These are phyloP conservation scores for Medicago arabica DNA, from an alignment of 306 rosid species.

Conservation along the genomic window DNA sequence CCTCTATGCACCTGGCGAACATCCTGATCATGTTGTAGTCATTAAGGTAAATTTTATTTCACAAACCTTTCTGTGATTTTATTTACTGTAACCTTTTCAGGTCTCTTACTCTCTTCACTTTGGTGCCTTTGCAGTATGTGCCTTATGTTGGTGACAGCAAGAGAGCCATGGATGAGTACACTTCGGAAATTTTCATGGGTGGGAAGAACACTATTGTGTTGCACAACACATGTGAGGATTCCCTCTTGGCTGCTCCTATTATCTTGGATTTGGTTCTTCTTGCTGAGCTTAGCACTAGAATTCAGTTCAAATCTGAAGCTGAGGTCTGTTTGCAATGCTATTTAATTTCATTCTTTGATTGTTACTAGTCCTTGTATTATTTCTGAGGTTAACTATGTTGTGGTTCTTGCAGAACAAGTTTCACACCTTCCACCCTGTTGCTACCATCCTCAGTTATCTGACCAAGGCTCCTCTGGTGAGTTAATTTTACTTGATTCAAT, in stretches of 20 bases:
- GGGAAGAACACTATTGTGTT: constrained; percentile 88
- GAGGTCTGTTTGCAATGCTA: constrained; percentile 60
- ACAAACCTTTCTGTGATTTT: neutral
- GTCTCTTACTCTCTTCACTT: constrained; percentile 14
- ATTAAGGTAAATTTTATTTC: constrained; percentile 68
- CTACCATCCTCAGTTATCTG: constrained; percentile 92
- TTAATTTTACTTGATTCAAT: constrained; percentile 33
- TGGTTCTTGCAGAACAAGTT: constrained; percentile 74
- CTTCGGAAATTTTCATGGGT: constrained; percentile 99
- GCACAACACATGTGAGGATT: constrained; percentile 99
- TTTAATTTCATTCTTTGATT: constrained; percentile 6
- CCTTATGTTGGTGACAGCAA: constrained; percentile 98
- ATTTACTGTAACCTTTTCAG: neutral
- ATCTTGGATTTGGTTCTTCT: constrained; percentile 96
- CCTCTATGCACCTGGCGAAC: constrained; percentile 92
- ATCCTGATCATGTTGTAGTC: constrained; percentile 98
- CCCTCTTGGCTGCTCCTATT: constrained; percentile 97
- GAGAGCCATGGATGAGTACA: constrained; percentile 99
- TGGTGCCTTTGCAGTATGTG: constrained; percentile 66
- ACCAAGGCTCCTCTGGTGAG: constrained; percentile 98
- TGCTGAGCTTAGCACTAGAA: constrained; percentile 97
- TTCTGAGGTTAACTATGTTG: neutral
- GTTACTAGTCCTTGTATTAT: neutral
- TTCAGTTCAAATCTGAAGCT: constrained; percentile 83
- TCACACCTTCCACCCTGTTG: constrained; percentile 97